Percentiles rank a stretch among this genome's conserved stretches.
phyloP scores from a whole-genome alignment of 345 rosid genomes.

The Gossypium turneri region DNA sequence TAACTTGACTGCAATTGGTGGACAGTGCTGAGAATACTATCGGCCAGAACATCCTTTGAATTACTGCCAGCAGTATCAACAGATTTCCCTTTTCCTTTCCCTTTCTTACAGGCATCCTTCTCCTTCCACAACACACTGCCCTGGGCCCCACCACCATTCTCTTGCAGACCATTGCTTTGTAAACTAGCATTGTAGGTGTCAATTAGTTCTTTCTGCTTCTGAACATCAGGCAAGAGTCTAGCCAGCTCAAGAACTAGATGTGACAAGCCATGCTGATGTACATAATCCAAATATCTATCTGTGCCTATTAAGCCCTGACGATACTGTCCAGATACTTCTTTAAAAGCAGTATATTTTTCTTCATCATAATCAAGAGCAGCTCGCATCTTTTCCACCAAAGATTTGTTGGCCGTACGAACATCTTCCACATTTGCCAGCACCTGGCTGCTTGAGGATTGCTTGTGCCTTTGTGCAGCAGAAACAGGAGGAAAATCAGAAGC shows the following conservation, averaged over 20 bases:
- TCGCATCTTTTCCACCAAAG: constrained; percentile 78
- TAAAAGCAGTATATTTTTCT: constrained; percentile 64
- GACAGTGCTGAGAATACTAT: constrained; percentile 52
- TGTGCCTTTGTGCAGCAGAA: constrained; percentile 43
- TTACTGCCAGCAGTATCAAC: constrained; percentile 32
- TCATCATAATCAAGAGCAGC: constrained; percentile 65
- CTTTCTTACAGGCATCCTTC: constrained; percentile 27
- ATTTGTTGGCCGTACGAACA: constrained; percentile 73
- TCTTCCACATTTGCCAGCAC: constrained; percentile 37
- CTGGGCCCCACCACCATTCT: constrained; percentile 29
- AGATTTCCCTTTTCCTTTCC: constrained; percentile 46
- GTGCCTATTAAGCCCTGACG: constrained; percentile 78
- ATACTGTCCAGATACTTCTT: constrained; percentile 68
- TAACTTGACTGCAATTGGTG: constrained; percentile 50
- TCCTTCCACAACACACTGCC: constrained; percentile 20
- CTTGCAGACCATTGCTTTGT: constrained; percentile 27
- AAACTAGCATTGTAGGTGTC: constrained; percentile 51
- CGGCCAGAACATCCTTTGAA: constrained; percentile 49
- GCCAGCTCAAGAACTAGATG: constrained; percentile 84
- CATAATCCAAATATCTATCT: constrained; percentile 58
- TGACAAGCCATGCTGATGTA: constrained; percentile 57
- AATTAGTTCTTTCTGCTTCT: constrained; percentile 79
- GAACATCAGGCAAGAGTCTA: constrained; percentile 74
- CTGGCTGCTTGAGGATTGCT: constrained; percentile 32
- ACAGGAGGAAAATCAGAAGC: constrained; percentile 75